A percentile compares a stretch with the other conserved stretches of the same genome.
phyloP scores from a whole-genome alignment of 2,329 filamentous ascomycete species.

The Apiospora pterosperma region DNA sequence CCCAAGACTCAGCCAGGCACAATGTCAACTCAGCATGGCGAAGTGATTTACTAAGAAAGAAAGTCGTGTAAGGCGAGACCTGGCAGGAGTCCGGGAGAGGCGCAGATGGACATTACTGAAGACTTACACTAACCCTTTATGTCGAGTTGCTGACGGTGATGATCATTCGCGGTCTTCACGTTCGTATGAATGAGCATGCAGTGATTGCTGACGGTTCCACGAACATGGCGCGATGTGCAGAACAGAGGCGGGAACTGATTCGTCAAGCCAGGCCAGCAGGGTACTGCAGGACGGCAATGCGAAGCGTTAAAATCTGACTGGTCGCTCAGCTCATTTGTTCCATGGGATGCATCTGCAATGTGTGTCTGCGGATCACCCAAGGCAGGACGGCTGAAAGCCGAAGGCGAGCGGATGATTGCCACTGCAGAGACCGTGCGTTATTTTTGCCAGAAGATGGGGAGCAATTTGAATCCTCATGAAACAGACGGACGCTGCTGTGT shows the following conservation, averaged over 20 bases:
- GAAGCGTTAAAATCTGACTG: slow-evolving; percentile 1
- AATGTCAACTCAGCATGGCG: neutral
- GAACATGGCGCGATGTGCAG: neutral
- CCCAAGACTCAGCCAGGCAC: neutral
- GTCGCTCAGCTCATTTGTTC: neutral
- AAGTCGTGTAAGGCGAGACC: neutral
- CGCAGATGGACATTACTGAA: neutral
- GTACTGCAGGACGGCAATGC: neutral
- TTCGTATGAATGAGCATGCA: neutral
- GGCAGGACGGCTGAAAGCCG: neutral
- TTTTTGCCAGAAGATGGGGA: neutral
- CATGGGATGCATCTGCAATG: too few species aligned
- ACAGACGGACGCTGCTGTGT: neutral
- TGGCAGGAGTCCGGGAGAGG: neutral
- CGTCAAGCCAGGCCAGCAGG: neutral
- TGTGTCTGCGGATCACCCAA: neutral
- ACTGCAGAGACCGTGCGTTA: neutral
- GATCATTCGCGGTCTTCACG: neutral
- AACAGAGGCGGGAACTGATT: neutral
- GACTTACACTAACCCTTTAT: neutral
- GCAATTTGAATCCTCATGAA: neutral
- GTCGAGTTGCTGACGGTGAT: neutral
- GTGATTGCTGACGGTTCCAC: neutral
- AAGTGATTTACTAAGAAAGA: neutral
- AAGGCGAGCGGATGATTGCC: neutral